phyloP scores from a whole-genome alignment of 768 basidiomycete genomes.

The Tremella fuciformis region DNA sequence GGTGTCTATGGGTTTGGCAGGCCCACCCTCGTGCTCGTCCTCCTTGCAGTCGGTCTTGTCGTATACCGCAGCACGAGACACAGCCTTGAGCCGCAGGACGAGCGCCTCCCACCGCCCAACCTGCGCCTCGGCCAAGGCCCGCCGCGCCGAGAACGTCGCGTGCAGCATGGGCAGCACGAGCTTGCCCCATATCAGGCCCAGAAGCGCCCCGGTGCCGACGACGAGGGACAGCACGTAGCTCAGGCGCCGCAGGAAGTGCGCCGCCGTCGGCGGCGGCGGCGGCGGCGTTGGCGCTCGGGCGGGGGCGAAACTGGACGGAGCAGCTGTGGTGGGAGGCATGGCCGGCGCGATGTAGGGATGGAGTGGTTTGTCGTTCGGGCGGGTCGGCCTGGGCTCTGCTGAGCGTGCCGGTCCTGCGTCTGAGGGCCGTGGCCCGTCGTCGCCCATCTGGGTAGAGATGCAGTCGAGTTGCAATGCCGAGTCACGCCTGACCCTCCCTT shows the following conservation, averaged over 20 bases:
- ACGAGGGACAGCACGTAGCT: constrained; percentile 39
- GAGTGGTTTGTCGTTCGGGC: too few species aligned
- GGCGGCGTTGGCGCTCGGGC: neutral
- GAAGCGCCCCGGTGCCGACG: constrained; percentile 30
- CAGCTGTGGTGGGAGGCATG: neutral
- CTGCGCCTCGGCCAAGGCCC: constrained; percentile 44
- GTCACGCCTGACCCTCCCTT: too few species aligned
- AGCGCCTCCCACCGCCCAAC: constrained; percentile 15
- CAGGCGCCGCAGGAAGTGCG: constrained; percentile 31
- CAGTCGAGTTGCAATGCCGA: too few species aligned
- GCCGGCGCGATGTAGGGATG: too few species aligned
- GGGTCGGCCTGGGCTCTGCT: too few species aligned
- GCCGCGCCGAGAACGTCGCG: constrained; percentile 46
- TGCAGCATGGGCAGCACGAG: constrained; percentile 47
- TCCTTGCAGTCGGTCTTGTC: neutral
- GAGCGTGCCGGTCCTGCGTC: too few species aligned
- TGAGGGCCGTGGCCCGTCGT: too few species aligned
- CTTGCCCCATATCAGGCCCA: constrained; percentile 37
- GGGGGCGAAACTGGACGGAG: constrained; percentile 9
- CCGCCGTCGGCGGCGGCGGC: constrained; percentile 7
- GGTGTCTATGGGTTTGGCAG: too few species aligned
- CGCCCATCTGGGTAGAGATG: too few species aligned
- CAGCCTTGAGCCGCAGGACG: constrained; percentile 15
- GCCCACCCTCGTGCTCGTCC: too few species aligned
- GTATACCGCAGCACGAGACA: constrained; percentile 8